phyloP scores from a whole-genome alignment of 2,329 filamentous ascomycete species.

The Pseudogymnoascus sp. region DNA sequence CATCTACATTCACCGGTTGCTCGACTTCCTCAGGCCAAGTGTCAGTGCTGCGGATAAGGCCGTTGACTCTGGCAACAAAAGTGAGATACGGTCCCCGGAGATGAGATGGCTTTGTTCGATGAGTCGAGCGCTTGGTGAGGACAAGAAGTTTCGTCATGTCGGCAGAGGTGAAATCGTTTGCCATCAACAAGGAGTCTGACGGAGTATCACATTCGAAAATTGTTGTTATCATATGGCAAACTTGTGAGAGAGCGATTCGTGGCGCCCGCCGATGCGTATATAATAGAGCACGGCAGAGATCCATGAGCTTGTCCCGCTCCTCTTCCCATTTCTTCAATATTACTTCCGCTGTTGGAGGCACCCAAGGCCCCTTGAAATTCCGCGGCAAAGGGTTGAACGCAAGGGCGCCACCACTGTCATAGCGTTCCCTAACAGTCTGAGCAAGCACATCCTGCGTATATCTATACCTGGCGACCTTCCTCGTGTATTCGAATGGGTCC shows the following conservation, averaged over 20 bases:
- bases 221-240: background rate
- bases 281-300: background rate
- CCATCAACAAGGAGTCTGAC: background rate
- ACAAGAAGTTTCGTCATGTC: background rate
- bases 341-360: background rate
- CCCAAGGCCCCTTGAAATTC: background rate
- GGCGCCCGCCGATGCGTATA: background rate
- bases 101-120: background rate
- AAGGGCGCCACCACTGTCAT: background rate
- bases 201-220: background rate
- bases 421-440: background rate
- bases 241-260: background rate
- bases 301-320: background rate
- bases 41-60: background rate
- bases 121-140: background rate
- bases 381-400: background rate
- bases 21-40: background rate
- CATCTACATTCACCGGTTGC: background rate
- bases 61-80: background rate
- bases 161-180: background rate
- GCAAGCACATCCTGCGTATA: background rate
- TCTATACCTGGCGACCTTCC: background rate
- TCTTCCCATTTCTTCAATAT: background rate
- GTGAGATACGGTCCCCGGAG: background rate
- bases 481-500: constrained; percentile 2